Evolutionary conservation across 140 eudicot genomes (phyloP).

Genomic region (Anethum foeniculum): DNA sequence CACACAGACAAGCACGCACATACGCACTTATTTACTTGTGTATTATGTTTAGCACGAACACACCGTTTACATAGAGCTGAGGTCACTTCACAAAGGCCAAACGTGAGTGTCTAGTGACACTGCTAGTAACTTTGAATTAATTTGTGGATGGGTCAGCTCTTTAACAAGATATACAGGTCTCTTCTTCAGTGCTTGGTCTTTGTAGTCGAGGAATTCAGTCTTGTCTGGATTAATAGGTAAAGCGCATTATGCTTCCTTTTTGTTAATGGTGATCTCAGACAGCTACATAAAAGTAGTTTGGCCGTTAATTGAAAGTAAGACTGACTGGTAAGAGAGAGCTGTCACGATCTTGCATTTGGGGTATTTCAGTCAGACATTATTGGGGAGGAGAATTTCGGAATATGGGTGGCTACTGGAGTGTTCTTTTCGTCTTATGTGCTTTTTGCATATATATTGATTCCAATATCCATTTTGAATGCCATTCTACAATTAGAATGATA

Average conservation of each 20-base stretch:
- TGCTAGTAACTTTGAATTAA: background rate
- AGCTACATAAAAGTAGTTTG: background rate
- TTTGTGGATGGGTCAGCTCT: background rate
- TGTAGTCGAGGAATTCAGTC: background rate
- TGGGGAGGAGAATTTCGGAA: background rate
- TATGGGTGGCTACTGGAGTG: background rate
- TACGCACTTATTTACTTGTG: background rate
- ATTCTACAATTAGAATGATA: too few species aligned
- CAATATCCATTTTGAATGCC: background rate
- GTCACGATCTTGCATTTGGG: background rate
- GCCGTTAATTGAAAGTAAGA: background rate
- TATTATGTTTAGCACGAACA: background rate
- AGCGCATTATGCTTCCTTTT: background rate
- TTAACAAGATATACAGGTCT: too few species aligned
- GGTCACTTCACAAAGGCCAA: background rate
- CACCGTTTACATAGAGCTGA: background rate
- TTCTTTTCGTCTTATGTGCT: background rate
- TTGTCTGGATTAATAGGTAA: background rate
- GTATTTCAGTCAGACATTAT: background rate
- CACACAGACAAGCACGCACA: background rate
- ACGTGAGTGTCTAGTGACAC: background rate
- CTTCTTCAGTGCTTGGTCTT: background rate
- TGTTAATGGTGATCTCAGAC: background rate
- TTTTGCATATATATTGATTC: background rate
- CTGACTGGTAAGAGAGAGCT: background rate